Conservation (phyloP, 2,329 filamentous ascomycete species). For the Aspergillus sergii region DNA sequence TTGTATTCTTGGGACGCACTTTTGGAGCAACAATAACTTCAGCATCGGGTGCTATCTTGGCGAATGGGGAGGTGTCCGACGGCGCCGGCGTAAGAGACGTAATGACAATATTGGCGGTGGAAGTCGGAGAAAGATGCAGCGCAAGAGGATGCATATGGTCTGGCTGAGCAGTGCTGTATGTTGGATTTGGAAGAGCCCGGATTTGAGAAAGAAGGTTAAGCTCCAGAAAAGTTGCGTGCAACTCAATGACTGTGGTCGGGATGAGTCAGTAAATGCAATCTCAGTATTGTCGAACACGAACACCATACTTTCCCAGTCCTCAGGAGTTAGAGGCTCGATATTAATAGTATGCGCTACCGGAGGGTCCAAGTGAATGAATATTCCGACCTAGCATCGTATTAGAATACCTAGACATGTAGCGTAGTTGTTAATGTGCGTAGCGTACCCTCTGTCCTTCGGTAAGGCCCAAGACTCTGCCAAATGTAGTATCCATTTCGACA, state of each 20-base stretch:
- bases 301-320: slow-evolving; percentile 89
- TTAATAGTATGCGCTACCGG: slow-evolving; percentile 91
- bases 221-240: slow-evolving; percentile 94
- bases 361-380: slow-evolving; percentile 81
- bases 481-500: slow-evolving; percentile 85
- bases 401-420: slow-evolving; percentile 37
- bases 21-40: slow-evolving; percentile 98
- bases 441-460: slow-evolving; percentile 78
- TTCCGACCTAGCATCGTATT: slow-evolving; percentile 52
- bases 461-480: slow-evolving; percentile 76
- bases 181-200: slow-evolving; percentile 86
- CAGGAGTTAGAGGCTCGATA: slow-evolving; percentile 91
- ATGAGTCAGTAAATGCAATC: slow-evolving; percentile 12
- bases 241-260: slow-evolving; percentile 71
- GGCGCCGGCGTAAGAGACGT: slow-evolving; percentile 78
- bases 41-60: slow-evolving; percentile 89
- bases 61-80: slow-evolving; percentile 71
- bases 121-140: slow-evolving; percentile 90
- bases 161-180: slow-evolving; percentile 57
- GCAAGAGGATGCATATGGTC: slow-evolving; percentile 76
- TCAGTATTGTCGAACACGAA: neutral
- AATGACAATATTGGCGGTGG: slow-evolving; percentile 87
- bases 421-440: slow-evolving; percentile 29
- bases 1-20: slow-evolving; percentile 70
- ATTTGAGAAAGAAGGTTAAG: slow-evolving; percentile 92